Evolutionary conservation across 1,139 yeast species (phyloP).

Genomic region (Suhomyces maxii): DNA sequence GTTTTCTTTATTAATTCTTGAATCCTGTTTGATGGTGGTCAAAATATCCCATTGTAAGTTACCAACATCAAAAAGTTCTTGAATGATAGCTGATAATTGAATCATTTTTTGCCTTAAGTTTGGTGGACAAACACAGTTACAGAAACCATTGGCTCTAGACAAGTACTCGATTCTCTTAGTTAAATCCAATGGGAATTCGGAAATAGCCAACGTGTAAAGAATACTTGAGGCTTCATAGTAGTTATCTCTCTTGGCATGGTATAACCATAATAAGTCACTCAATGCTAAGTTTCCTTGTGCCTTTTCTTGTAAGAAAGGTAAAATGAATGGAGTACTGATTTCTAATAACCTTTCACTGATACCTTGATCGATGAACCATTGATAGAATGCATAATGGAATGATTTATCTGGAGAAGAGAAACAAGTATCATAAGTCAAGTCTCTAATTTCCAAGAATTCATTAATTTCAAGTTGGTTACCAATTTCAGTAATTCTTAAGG

Average conservation of each 20-base stretch:
- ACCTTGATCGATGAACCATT: conserved; percentile 85
- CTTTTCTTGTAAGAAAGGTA: conserved; percentile 75
- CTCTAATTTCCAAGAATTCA: conserved; percentile 62
- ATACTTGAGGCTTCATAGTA: conserved; percentile 83
- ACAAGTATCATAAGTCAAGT: conserved; percentile 72
- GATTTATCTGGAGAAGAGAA: conserved; percentile 72
- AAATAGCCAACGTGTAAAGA: conserved; percentile 68
- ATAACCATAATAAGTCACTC: conserved; percentile 85
- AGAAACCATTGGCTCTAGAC: conserved; percentile 91
- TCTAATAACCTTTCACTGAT: conserved; percentile 75
- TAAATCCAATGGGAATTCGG: conserved; percentile 69
- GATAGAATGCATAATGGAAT: conserved; percentile 89
- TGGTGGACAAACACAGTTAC: conserved; percentile 83
- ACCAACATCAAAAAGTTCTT: conserved; percentile 85
- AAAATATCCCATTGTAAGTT: conserved; percentile 83
- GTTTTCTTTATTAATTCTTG: conserved; percentile 50
- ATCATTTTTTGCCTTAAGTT: conserved; percentile 74
- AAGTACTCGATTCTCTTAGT: conserved; percentile 81
- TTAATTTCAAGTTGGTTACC: conserved; percentile 46
- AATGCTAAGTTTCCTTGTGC: conserved; percentile 66
- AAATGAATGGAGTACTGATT: conserved; percentile 76
- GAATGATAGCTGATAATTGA: conserved; percentile 65
- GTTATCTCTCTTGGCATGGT: conserved; percentile 79
- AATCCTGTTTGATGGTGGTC: conserved; percentile 57
- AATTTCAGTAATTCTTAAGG: conserved; percentile 51